Evolutionary conservation across 495 filamentous ascomycete species (phyloP), one percentile per base, ranked within the genome.

Genomic region (Aspergillus heteromorphus): DNA sequence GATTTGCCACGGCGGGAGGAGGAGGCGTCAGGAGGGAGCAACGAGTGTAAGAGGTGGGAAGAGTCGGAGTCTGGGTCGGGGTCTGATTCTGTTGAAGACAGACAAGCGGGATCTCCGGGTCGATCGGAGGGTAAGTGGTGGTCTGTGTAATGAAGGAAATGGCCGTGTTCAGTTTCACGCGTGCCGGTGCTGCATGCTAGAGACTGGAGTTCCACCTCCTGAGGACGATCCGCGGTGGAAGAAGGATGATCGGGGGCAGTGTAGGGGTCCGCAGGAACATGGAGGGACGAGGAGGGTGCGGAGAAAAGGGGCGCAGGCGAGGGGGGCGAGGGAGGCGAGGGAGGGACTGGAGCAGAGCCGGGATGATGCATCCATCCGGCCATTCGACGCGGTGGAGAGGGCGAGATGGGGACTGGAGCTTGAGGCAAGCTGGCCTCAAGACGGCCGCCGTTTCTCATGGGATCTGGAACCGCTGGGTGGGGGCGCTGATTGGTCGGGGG

Each of bases 361-460:
- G 42, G 30, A 47, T 36, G 51, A 53, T 36, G 42, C 51, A 58
- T 59, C 36, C 56, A 48, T 51, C 10, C 14, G 48, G 38, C 25
- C 45, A 48, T 40, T 43, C 21, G 30, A 47, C 31, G 38, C 19
- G 27, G 31, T 40, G 48, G 21, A 57, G 20, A 31, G n/a, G 2
- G 41, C 20, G n/a, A n/a, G 41, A 42, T 49, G 56, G 16, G 30
- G 16, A 53, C n/a, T 53, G 48, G 60, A 69, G 66, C n/a, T 53
- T 51, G 60, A 69, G 66, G 68, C 67, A 71, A 73, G 68, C 70
- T 73, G 67, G 66, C 70, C 70, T 73, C 60, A 55, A 54, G 23
- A 41, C 27, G 48, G 31, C 34, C 2, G 8, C 34, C 34, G 34
- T 14, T 34, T 2, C 31, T 34, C 31, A 2, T 34, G 31, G 31